A percentile compares a stretch with the other conserved stretches of the same genome.
phyloP scores from a whole-genome alignment of 257 asterid genomes.

The Marsdenia floribunda region DNA sequence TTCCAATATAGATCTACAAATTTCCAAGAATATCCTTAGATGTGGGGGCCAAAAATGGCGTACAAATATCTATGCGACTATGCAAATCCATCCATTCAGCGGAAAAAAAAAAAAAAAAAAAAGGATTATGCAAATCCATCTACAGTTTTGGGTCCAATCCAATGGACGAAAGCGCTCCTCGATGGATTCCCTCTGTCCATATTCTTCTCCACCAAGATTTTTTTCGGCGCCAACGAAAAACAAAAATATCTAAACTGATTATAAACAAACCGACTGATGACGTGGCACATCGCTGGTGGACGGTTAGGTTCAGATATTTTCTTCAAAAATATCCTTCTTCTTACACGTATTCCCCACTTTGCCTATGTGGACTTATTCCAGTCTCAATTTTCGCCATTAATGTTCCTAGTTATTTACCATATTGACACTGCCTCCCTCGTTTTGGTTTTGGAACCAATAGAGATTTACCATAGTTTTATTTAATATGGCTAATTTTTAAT shows the following conservation, averaged over 20 bases:
- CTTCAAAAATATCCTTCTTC: constrained; percentile 35
- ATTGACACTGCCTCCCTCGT: neutral
- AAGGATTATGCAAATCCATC: neutral
- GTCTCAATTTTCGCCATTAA: constrained; percentile 14
- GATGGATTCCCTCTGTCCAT: neutral
- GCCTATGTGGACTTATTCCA: neutral
- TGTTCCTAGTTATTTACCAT: constrained; percentile 3
- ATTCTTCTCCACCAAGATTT: neutral
- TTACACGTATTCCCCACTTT: constrained; percentile 22
- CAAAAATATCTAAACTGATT: constrained; percentile 36
- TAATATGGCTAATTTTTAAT: too few relatives aligned
- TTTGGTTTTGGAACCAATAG: too few relatives aligned
- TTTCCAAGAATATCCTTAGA: too few relatives aligned
- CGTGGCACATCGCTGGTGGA: constrained; percentile 39
- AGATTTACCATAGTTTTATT: too few relatives aligned
- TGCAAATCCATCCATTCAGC: neutral
- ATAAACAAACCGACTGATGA: constrained; percentile 18
- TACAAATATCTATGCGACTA: neutral
- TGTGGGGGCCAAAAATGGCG: too few relatives aligned
- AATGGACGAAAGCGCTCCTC: neutral
- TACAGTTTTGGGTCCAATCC: neutral
- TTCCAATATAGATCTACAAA: too few relatives aligned
- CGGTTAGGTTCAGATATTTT: constrained; percentile 38
- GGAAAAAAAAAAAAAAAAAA: too few relatives aligned
- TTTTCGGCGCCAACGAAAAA: neutral